A percentile compares a stretch with the other conserved stretches of the same genome.
phyloP scores from a whole-genome alignment of 305 asterid genomes.

The Fraxinus sp. region DNA sequence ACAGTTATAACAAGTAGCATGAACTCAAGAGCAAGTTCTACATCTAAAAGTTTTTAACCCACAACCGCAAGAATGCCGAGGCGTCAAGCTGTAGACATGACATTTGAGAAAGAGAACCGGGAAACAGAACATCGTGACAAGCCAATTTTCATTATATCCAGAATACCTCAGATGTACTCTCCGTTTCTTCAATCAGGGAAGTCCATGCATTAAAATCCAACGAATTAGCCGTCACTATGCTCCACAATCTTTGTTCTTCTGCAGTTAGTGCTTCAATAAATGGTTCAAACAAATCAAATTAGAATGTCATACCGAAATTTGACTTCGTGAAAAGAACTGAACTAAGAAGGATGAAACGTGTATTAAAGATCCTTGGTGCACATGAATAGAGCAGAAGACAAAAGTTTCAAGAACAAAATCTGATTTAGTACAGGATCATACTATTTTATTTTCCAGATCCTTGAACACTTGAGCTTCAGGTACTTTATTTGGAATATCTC shows the following conservation, averaged over 20 bases:
- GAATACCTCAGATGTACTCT: conserved; percentile 82
- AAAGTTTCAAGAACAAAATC: neutral
- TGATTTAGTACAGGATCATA: neutral
- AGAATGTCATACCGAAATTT: conserved; percentile 8
- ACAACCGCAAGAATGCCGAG: neutral
- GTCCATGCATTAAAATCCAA: conserved; percentile 92
- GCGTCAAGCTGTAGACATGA: conserved; percentile 2
- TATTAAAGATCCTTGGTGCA: neutral
- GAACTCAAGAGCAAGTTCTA: neutral
- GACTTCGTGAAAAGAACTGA: neutral
- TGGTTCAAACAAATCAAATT: conserved; percentile 1
- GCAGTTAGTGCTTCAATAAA: conserved; percentile 61
- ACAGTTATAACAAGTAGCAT: neutral
- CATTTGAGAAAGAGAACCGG: neutral
- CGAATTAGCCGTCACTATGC: conserved; percentile 79
- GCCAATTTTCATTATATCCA: neutral
- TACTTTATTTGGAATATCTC: neutral
- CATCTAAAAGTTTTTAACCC: neutral
- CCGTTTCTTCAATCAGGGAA: conserved; percentile 89
- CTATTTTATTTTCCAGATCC: neutral
- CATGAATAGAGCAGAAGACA: neutral
- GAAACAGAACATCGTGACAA: conserved; percentile 1
- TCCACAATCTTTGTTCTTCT: conserved; percentile 96
- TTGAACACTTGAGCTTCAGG: neutral
- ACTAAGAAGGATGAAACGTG: neutral